These are phyloP conservation scores for Ascochyta lentis DNA, from an alignment of 2,329 filamentous ascomycete genomes.

Conservation along the genomic window DNA sequence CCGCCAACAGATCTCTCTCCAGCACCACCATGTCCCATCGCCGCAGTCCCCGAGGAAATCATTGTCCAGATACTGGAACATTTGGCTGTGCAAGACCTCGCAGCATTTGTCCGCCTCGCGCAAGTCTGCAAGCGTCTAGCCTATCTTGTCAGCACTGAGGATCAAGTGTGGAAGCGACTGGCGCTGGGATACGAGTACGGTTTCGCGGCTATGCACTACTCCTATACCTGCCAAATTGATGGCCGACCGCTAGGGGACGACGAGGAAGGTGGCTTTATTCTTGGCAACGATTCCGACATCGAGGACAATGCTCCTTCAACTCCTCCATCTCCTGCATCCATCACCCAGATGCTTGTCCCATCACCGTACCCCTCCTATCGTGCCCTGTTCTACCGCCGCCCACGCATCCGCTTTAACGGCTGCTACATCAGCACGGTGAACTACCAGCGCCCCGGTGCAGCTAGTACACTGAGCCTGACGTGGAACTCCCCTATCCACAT, in stretches of 20 bases:
- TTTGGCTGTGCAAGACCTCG: slow-evolving; percentile 76
- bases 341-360: slow-evolving; percentile 46
- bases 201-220: slow-evolving; percentile 83
- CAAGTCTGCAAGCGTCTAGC: slow-evolving; percentile 87
- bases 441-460: slow-evolving; percentile 83
- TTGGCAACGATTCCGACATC: slow-evolving; percentile 32
- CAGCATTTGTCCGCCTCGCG: slow-evolving; percentile 75
- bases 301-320: slow-evolving; percentile 14
- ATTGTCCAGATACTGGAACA: slow-evolving; percentile 78
- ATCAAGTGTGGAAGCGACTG: slow-evolving; percentile 83
- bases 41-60: slow-evolving; percentile 81
- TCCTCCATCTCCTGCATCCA: slow-evolving; percentile 22
- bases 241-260: slow-evolving; percentile 54
- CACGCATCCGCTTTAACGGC: slow-evolving; percentile 90
- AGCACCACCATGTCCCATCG: slow-evolving; percentile 79
- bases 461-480: slow-evolving; percentile 71
- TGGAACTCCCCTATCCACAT: slow-evolving; percentile 88
- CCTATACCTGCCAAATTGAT: slow-evolving; percentile 68
- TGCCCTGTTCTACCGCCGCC: slow-evolving; percentile 79
- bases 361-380: slow-evolving; percentile 55
- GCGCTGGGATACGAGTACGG: slow-evolving; percentile 75
- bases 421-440: slow-evolving; percentile 97
- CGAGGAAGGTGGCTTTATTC: slow-evolving; percentile 39
- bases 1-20: slow-evolving; percentile 75
- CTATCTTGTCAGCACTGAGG: slow-evolving; percentile 82